Base-by-base conservation (phyloP, 805 yeast species). In the Schwanniomyces polymorphus region DNA sequence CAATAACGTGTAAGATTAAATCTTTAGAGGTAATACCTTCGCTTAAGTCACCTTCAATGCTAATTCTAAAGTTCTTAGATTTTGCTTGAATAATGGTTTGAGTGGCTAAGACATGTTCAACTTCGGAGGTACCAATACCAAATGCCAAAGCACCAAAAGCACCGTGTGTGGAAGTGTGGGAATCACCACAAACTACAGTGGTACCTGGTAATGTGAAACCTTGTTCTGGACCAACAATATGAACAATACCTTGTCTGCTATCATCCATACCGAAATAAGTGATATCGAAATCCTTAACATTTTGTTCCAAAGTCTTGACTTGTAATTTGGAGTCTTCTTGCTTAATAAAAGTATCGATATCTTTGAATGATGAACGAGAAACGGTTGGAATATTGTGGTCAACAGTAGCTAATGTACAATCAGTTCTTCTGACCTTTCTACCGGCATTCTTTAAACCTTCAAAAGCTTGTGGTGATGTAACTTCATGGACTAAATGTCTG, bases 71-170 rank as follows among this genome's bases (percentile, higher is more conserved):
- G 76, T 94, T 94, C 69, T 92, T 92, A 33, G 97, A 90, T 74
- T 89, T 92, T 54, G 92, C 81, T 76, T 94, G 99, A 63, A 94
- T 88, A 50, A 90, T 74, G 27, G 98, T 91, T 75, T 94, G 99
- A 3, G 99, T 94, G 43, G 99, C 99, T 63, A 94, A 76, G 50
- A 94, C 99, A 67, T 94, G 99, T 76, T 94, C 99, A 46, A 94
- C 99, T 74, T 94, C 99, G 11, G 97, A 91, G 48, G 99, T 94
- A 67, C 99, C 99, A 63, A 94, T 94, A 74, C 99, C 99, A 61
- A 94, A 94, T 10, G 99, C 99, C 48, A 94, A 79, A 8, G 98
- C 76, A 52, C 99, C 99, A 64, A 94, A 94, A 38, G 99, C 99
- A 60, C 99, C 99, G 65, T 94, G 99, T 1, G 99, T 94, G 3